These are phyloP conservation scores for Penicillium concentricum DNA, from an alignment of 2,329 filamentous ascomycete genomes.

Conservation along the genomic window DNA sequence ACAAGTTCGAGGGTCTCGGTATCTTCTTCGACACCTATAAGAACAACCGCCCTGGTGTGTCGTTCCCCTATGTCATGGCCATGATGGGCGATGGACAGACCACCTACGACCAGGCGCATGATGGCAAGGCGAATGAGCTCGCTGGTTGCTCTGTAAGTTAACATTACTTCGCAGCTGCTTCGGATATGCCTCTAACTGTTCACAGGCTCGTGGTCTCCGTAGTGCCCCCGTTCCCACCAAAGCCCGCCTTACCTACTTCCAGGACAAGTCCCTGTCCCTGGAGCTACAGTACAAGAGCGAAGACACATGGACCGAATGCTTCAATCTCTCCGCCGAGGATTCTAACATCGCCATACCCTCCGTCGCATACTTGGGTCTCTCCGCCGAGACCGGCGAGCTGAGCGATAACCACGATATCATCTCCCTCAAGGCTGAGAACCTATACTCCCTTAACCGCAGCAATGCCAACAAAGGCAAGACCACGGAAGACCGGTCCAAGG, in stretches of 20 bases:
- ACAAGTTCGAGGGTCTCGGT: constrained; percentile 90
- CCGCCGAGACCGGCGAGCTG: constrained; percentile 84
- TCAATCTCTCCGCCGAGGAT: constrained; percentile 63
- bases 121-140: constrained; percentile 89
- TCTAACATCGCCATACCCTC: constrained; percentile 75
- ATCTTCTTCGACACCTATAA: constrained; percentile 99
- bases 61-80: constrained; percentile 98
- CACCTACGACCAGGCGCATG: constrained; percentile 85
- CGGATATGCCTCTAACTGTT: background rate
- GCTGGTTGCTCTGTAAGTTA: constrained; percentile 78
- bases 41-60: constrained; percentile 93
- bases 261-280: constrained; percentile 86
- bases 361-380: constrained; percentile 64
- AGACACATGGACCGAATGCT: constrained; percentile 85
- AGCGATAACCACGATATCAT: constrained; percentile 98
- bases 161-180: background rate
- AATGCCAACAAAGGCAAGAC: constrained; percentile 41
- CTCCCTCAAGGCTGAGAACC: constrained; percentile 78
- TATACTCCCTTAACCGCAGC: constrained; percentile 57
- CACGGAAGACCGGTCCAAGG: constrained; percentile 25
- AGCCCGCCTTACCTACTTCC: constrained; percentile 89
- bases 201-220: constrained; percentile 76
- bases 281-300: constrained; percentile 94
- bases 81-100: constrained; percentile 94
- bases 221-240: constrained; percentile 78